Evolutionary conservation across 2,329 filamentous ascomycete genomes (phyloP), one percentile per base, ranked within the genome.

Genomic region (Neofusicoccum sp.): DNA sequence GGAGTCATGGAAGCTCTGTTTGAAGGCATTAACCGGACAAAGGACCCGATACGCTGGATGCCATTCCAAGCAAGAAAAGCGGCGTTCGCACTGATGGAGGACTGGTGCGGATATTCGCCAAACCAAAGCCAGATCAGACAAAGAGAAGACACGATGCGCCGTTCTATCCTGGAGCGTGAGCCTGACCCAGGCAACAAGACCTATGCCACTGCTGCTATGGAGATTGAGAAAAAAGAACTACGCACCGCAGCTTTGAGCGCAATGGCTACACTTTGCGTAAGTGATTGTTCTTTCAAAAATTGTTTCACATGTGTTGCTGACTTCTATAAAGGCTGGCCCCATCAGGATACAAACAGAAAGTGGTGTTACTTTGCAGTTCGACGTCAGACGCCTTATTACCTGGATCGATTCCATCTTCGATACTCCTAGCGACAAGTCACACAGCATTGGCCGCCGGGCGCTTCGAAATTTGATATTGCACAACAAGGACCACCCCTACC

Each of bases 401-500:
- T 99, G 96, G 95, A 89, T 99, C 58, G 91, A 96, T 68, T 88
- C 90, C 12, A 98, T 99, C 53, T 98, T 99, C 76, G 91, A 89
- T 65, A 92, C 91, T 0, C 87, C 88, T 8, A 98, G 92, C 72
- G 93, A 99, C 75, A 89, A 92, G 65, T 91, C 93, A 77, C 96
- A 97, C 71, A 81, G 89, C 2, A 97, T 96, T 62, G 95, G 96
- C 33, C 86, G 91, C 65, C 86, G 91, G 64, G 95, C 95, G 7
- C 78, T 99, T 43, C 91, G 89, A 67, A 97, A 97, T 66, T 79
- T 99, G 28, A 91, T 99, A 59, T 79, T 92, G 11, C 89, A 96
- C 75, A 99, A 99, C 69, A 88, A 89, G 65, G 91, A 96, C 61
- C 89, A 93, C 65, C 84, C 89, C 0, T 92, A 91, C 65, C 79